Evolutionary conservation across 176 grass and related monocot species (phyloP).

Genomic region (Aegilops longissima): DNA sequence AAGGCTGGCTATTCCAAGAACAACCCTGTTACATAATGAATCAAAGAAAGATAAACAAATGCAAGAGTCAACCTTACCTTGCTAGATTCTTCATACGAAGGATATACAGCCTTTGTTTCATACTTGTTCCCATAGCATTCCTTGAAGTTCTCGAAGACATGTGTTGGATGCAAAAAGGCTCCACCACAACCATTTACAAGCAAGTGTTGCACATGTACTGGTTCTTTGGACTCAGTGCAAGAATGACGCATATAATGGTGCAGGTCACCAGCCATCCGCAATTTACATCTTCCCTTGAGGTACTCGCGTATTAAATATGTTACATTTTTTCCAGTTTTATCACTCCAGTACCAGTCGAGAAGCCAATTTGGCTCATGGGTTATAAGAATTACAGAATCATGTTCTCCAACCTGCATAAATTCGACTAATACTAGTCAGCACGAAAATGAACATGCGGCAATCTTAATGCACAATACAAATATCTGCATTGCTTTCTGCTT

Average conservation of each 20-base stretch:
- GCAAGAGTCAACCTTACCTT: conserved; percentile 54
- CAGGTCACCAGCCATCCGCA: conserved; percentile 94
- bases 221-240: conserved; percentile 39
- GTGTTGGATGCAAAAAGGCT: conserved; percentile 95
- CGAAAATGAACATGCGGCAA: background rate
- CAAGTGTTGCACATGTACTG: conserved; percentile 84
- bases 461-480: background rate
- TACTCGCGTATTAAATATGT: conserved; percentile 82
- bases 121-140: conserved; percentile 84
- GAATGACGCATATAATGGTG: conserved; percentile 99
- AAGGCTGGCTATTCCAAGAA: conserved; percentile 14
- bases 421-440: conserved; percentile 3
- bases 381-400: conserved; percentile 85
- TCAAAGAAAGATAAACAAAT: background rate
- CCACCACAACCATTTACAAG: conserved; percentile 98
- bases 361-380: conserved; percentile 98
- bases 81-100: conserved; percentile 84
- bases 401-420: conserved; percentile 67
- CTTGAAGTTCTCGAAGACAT: conserved; percentile 81
- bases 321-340: conserved; percentile 74
- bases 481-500: conserved; percentile 15
- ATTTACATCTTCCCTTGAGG: conserved; percentile 82
- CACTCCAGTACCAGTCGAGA: conserved; percentile 98
- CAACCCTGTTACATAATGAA: background rate
- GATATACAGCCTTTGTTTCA: conserved; percentile 78